Conservation (phyloP, 768 basidiomycete genomes). For the Lentinula raphanica region DNA sequence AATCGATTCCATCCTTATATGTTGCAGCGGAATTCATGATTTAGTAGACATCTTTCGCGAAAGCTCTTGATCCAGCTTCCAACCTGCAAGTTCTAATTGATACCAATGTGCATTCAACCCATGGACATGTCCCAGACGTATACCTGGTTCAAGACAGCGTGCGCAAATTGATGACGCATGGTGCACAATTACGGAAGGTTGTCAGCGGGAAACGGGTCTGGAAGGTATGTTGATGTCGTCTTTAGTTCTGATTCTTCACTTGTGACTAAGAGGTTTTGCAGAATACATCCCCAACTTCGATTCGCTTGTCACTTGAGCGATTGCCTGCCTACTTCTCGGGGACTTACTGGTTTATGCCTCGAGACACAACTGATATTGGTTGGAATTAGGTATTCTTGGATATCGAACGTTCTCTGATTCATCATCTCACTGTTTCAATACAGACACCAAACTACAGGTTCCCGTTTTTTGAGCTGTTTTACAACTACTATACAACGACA, state of each 20-base stretch:
- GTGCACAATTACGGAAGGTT: constrained; percentile 38
- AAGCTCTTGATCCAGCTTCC: constrained; percentile 29
- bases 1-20: constrained; percentile 10
- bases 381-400: not conserved
- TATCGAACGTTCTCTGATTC: not conserved
- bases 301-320: constrained; percentile 27
- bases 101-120: constrained; percentile 35
- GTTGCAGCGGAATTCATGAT: not conserved
- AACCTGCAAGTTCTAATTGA: constrained; percentile 43
- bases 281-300: not conserved
- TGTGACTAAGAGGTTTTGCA: not conserved
- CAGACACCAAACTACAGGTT: no score
- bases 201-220: constrained; percentile 48
- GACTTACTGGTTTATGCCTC: constrained; percentile 36
- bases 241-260: not conserved
- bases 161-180: constrained; percentile 33
- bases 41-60: constrained; percentile 26
- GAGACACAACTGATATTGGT: constrained; percentile 8
- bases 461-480: no score
- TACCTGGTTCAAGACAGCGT: constrained; percentile 34
- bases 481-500: constrained; percentile 2
- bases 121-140: constrained; percentile 35
- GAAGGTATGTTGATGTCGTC: constrained; percentile 38
- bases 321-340: constrained; percentile 20
- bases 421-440: not conserved